Evolutionary conservation across 129 eudicot genomes (phyloP).

Genomic region (Calendula officinalis): DNA sequence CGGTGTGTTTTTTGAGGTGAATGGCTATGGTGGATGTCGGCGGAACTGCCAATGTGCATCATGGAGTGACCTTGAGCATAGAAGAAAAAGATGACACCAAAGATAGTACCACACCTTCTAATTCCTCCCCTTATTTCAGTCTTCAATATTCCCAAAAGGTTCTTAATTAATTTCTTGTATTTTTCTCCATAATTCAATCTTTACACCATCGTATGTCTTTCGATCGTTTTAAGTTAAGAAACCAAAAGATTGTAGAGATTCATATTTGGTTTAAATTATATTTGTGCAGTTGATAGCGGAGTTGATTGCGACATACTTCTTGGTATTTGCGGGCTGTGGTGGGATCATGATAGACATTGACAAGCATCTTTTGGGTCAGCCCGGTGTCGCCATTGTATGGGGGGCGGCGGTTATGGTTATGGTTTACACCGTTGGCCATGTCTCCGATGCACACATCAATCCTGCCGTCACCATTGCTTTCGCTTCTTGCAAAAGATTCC

Average conservation of each 20-base stretch:
- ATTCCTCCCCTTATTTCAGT: constrained; percentile 20
- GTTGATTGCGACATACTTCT: constrained; percentile 66
- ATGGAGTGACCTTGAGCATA: constrained; percentile 26
- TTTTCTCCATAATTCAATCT: background rate
- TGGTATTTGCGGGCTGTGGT: constrained; percentile 83
- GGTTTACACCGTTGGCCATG: constrained; percentile 82
- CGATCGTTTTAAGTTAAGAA: background rate
- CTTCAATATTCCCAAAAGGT: constrained; percentile 31
- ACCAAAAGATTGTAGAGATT: background rate
- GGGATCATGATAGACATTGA: constrained; percentile 56
- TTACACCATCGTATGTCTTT: background rate
- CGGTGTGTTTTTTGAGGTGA: background rate
- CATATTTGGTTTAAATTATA: background rate
- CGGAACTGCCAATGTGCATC: constrained; percentile 23
- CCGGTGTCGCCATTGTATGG: constrained; percentile 77
- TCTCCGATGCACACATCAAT: constrained; percentile 89
- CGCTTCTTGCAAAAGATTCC: constrained; percentile 76
- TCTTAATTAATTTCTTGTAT: background rate
- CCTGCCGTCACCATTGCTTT: constrained; percentile 93
- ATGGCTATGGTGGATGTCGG: constrained; percentile 25
- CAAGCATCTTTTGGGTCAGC: constrained; percentile 46
- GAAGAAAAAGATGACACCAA: constrained; percentile 19
- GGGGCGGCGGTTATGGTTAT: constrained; percentile 88
- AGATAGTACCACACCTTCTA: background rate
- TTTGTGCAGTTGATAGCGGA: constrained; percentile 71